These are phyloP conservation scores for Lolium perenne DNA, from an alignment of 176 grass and related monocot genomes.

Conservation along the genomic window DNA sequence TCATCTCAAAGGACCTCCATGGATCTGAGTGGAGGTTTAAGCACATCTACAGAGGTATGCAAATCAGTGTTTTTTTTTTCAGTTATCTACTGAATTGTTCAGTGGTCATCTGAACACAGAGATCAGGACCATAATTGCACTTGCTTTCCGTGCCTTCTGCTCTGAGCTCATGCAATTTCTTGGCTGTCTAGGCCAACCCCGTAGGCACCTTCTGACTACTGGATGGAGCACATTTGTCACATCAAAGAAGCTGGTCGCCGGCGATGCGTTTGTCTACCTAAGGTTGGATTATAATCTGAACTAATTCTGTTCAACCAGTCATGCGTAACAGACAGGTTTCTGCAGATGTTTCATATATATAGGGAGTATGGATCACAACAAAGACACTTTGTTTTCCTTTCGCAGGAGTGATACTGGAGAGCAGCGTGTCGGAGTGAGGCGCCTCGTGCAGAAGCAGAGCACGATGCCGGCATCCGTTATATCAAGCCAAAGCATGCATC, in stretches of 20 bases:
- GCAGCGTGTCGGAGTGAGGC: constrained; percentile 83
- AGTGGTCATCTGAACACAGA: constrained; percentile 20
- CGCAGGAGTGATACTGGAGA: constrained; percentile 84
- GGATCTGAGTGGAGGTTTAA: constrained; percentile 93
- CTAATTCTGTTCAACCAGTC: background rate
- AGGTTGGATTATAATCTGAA: constrained; percentile 45
- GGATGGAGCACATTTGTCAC: constrained; percentile 98
- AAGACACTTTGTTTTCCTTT: background rate
- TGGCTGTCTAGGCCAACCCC: constrained; percentile 78
- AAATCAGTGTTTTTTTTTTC: background rate
- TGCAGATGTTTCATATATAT: background rate
- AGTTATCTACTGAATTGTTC: constrained; percentile 22
- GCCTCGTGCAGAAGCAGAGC: constrained; percentile 80
- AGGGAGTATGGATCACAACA: constrained; percentile 19
- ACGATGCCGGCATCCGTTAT: constrained; percentile 88
- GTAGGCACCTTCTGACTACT: constrained; percentile 89
- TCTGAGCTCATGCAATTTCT: constrained; percentile 32
- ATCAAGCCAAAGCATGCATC: constrained; percentile 99
- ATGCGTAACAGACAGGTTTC: constrained; percentile 7
- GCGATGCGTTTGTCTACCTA: constrained; percentile 92
- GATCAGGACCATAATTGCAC: background rate
- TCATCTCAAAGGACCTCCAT: constrained; percentile 87
- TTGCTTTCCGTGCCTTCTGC: background rate
- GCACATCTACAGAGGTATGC: constrained; percentile 92
- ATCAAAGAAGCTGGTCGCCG: constrained; percentile 82